Percentiles rank a stretch among this genome's conserved stretches.
phyloP scores from a whole-genome alignment of 2,329 filamentous ascomycete genomes.

The Aureobasidium sp. region DNA sequence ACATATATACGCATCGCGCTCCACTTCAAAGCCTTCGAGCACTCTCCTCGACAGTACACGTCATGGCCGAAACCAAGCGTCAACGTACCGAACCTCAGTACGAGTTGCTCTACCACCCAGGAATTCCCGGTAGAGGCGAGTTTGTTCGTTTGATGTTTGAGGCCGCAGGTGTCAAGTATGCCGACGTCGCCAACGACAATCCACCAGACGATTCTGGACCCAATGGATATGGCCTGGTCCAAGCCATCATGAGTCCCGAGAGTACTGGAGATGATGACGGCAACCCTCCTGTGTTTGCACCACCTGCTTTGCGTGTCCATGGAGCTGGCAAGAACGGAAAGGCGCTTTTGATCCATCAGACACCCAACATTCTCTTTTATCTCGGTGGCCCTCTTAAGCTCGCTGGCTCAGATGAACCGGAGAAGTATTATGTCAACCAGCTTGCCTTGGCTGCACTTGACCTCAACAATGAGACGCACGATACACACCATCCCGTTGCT shows the following conservation, averaged over 20 bases:
- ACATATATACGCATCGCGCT: background rate
- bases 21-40: background rate
- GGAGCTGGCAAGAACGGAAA: constrained; percentile 43
- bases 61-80: constrained; percentile 4
- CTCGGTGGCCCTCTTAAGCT: constrained; percentile 54
- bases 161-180: constrained; percentile 56
- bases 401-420: constrained; percentile 39
- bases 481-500: constrained; percentile 65
- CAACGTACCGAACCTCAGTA: constrained; percentile 31
- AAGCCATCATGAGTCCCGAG: constrained; percentile 38
- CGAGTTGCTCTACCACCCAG: constrained; percentile 63
- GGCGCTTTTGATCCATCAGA: constrained; percentile 56
- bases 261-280: constrained; percentile 38
- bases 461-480: constrained; percentile 62
- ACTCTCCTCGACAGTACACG: background rate
- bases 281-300: constrained; percentile 59
- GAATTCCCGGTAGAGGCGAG: constrained; percentile 66
- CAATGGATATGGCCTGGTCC: constrained; percentile 45
- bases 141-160: constrained; percentile 65
- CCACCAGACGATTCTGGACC: constrained; percentile 35
- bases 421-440: constrained; percentile 50
- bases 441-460: constrained; percentile 63
- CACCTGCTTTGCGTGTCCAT: constrained; percentile 51
- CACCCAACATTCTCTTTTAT: constrained; percentile 64
- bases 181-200: constrained; percentile 45